phyloP scores from a whole-genome alignment of 495 filamentous ascomycete genomes.

The Neurospora sp. region DNA sequence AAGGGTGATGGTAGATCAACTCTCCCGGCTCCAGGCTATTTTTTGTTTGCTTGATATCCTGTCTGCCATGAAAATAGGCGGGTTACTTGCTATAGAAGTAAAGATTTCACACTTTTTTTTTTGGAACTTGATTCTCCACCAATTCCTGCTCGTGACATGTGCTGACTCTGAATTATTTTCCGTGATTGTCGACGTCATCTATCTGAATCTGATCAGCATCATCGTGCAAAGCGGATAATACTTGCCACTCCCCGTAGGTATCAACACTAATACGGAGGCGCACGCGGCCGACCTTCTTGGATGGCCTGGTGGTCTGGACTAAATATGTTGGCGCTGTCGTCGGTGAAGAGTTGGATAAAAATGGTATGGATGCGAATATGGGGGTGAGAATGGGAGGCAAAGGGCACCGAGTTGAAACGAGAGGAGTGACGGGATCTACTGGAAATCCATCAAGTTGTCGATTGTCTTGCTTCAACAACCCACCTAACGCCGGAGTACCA shows the following conservation, averaged over 20 bases:
- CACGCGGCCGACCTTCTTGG: not conserved
- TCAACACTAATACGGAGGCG: not conserved
- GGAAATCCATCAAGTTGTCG: not conserved
- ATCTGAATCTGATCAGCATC: not conserved
- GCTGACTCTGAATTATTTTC: not conserved
- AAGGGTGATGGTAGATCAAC: not conserved
- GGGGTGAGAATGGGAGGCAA: not conserved
- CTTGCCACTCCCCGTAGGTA: not conserved
- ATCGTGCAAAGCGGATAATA: not conserved
- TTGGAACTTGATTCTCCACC: not conserved
- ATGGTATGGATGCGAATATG: not conserved
- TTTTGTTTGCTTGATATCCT: slow-evolving; percentile 1
- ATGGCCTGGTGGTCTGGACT: not conserved
- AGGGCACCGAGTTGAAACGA: not conserved
- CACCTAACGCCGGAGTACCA: not conserved
- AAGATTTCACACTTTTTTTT: not conserved
- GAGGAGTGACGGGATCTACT: not conserved
- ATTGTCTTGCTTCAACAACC: not conserved
- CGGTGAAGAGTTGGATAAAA: not conserved
- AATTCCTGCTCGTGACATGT: not conserved
- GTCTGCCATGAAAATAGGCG: not conserved
- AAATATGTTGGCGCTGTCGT: not conserved
- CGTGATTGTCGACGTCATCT: not conserved
- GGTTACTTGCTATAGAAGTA: not conserved
- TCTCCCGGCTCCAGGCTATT: not conserved